Evolutionary conservation across 805 yeast species (phyloP), one percentile per base, ranked within the genome.

Genomic region (Priceomyces castillae): DNA sequence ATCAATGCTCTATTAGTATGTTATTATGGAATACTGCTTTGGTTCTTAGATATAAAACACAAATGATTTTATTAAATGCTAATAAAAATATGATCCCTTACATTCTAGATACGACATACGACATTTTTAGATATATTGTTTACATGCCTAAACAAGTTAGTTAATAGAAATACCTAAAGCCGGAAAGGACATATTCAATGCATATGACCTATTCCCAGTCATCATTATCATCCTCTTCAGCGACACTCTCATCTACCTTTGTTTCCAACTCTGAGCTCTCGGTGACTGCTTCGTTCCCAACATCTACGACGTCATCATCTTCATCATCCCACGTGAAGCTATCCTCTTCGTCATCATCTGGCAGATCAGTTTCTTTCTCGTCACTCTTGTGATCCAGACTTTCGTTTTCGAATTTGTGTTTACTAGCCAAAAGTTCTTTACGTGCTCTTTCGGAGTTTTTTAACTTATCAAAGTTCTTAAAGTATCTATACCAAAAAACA

Each of bases 401-500:
- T 12, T 28, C 15, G 15, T 5, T n/a, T 28, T 31, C 38, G 10
- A 43, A 10, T 14, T 34, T 25, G 7, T 40, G 42, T 31, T 49
- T 52, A 35, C 63, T 67, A 26, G 74, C 67, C 36, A 87, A 67
- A 43, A 86, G 68, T 50, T 76, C 74, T 62, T 82, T 83, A 57
- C 96, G 74, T 58, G 80, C 74, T 54, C 69, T 67, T 54, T 89
- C 95, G 52, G 77, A 82, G 37, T 74, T 73, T 34, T 77, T 71
- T 16, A 88, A 77, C 51, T 73, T 71, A 10, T 64, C 59, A 44
- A 75, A 77, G 54, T 76, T 68, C 42, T 65, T 70, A 62, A 80
- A 84, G 63, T 87, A 90, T 26, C 82, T 73, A 36, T 69, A 65
- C 97, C 97, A 90, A 61, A 90, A 90, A 37, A 69, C 69, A 19